Percentiles rank a stretch among this genome's conserved stretches.
Conservation (phyloP, 306 rosid genomes). For the Cotoneaster glaucophyllus region DNA sequence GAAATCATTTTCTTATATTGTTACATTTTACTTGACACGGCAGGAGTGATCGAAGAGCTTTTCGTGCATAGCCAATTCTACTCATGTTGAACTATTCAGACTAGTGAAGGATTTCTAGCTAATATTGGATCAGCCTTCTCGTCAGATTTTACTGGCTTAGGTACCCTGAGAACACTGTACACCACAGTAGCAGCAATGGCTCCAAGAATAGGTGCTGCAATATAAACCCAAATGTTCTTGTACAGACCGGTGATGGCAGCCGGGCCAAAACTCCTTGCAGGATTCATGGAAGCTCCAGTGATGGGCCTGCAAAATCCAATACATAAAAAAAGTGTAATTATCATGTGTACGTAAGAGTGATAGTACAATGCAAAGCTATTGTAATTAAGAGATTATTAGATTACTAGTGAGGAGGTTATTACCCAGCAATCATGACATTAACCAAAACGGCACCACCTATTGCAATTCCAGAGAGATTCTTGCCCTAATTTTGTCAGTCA, state of each 20-base stretch:
- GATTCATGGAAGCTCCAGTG: slow-evolving; percentile 52
- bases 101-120: background rate
- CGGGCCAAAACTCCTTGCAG: slow-evolving; percentile 56
- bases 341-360: too few species aligned
- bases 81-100: background rate
- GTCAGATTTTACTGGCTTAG: slow-evolving; percentile 13
- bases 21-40: background rate
- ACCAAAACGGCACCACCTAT: slow-evolving; percentile 36
- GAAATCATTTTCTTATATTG: background rate
- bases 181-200: slow-evolving; percentile 30
- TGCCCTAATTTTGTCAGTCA: slow-evolving; percentile 28
- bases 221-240: slow-evolving; percentile 30
- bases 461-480: slow-evolving; percentile 39
- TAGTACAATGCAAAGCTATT: background rate
- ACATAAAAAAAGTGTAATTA: background rate
- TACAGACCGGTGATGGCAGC: slow-evolving; percentile 26
- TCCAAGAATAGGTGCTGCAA: slow-evolving; percentile 27
- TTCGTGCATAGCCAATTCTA: background rate
- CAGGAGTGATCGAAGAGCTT: background rate
- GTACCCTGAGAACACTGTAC: slow-evolving; percentile 23
- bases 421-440: slow-evolving; percentile 37
- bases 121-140: slow-evolving; percentile 13
- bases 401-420: background rate
- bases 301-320: slow-evolving; percentile 32
- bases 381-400: background rate